These are phyloP conservation scores for Tricholomella constricta DNA, from an alignment of 768 basidiomycete species.

Conservation along the genomic window DNA sequence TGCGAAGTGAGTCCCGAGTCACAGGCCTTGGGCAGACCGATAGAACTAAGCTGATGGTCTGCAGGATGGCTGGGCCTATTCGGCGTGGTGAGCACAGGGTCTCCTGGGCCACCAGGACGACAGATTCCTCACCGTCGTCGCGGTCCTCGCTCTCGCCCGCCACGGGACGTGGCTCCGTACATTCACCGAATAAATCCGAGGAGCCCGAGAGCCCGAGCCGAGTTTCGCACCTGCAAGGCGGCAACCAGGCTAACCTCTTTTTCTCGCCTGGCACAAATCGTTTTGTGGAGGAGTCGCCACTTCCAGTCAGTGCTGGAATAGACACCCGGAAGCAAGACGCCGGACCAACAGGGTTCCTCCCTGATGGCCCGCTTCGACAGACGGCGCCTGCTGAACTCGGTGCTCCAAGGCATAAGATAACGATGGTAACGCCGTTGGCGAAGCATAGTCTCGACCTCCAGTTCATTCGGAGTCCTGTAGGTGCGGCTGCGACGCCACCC, in stretches of 20 bases:
- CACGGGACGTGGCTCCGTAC: constrained; percentile 4
- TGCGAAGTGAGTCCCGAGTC: constrained; percentile 56
- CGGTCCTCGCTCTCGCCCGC: constrained; percentile 27
- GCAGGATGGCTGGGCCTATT: constrained; percentile 74
- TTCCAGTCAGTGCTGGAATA: constrained; percentile 18
- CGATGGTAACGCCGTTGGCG: constrained; percentile 20
- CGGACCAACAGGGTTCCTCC: not conserved
- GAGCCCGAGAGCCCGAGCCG: constrained; percentile 16
- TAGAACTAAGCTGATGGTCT: constrained; percentile 6
- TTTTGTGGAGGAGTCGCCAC: constrained; percentile 47
- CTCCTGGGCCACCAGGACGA: constrained; percentile 55
- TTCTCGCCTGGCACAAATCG: constrained; percentile 40
- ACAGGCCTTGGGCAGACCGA: not conserved
- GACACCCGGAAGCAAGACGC: not conserved
- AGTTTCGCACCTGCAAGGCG: not conserved
- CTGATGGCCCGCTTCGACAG: constrained; percentile 16
- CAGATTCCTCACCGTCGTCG: constrained; percentile 33
- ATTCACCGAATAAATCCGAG: not conserved
- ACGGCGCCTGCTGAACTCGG: constrained; percentile 60
- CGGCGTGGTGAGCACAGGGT: constrained; percentile 49
- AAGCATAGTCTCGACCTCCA: constrained; percentile 36
- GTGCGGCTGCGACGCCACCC: not conserved
- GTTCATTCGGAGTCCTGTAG: not conserved
- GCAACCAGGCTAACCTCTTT: constrained; percentile 13
- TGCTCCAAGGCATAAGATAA: constrained; percentile 32